A percentile compares a stretch with the other conserved stretches of the same genome.
These are phyloP conservation scores for Botryotinia globosa DNA, from an alignment of 2,329 filamentous ascomycete species.

Conservation along the genomic window DNA sequence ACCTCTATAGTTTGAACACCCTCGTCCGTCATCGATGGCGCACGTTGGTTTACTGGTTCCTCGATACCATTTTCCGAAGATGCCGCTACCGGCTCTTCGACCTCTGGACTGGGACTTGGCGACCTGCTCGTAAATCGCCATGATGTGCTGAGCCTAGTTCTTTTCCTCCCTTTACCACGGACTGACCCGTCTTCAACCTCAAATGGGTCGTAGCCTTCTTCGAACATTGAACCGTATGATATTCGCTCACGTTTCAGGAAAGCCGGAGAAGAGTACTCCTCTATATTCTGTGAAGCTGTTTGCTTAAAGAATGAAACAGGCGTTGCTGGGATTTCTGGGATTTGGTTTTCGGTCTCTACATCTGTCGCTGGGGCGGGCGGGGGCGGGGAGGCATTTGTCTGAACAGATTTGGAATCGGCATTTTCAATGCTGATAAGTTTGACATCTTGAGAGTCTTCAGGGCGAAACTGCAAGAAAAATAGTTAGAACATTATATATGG, in stretches of 20 bases:
- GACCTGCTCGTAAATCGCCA: constrained; percentile 76
- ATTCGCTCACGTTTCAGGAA: constrained; percentile 71
- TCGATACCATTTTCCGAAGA: constrained; percentile 15
- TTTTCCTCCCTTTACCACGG: constrained; percentile 63
- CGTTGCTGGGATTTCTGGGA: constrained; percentile 29
- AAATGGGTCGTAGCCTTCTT: constrained; percentile 64
- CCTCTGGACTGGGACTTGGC: constrained; percentile 58
- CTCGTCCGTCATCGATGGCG: constrained; percentile 41
- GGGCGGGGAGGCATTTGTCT: constrained; percentile 17
- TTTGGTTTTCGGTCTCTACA: constrained; percentile 20
- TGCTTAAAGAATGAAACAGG: constrained; percentile 28
- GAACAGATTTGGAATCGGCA: constrained; percentile 34
- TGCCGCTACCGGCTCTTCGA: constrained; percentile 24
- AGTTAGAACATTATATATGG: constrained; percentile 26
- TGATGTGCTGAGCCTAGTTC: constrained; percentile 61
- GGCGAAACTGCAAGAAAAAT: constrained; percentile 43
- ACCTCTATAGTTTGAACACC: constrained; percentile 43
- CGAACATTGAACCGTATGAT: constrained; percentile 66
- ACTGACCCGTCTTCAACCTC: constrained; percentile 62
- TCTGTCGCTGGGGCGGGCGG: constrained; percentile 27
- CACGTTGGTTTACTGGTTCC: constrained; percentile 26
- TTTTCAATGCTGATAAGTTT: constrained; percentile 55
- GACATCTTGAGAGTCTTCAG: constrained; percentile 47
- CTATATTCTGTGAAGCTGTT: constrained; percentile 42
- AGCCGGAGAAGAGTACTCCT: constrained; percentile 71